Percentiles rank a stretch among this genome's conserved stretches.
Conservation (phyloP, 352 stramenopile species). For the Peronospora destructor region DNA sequence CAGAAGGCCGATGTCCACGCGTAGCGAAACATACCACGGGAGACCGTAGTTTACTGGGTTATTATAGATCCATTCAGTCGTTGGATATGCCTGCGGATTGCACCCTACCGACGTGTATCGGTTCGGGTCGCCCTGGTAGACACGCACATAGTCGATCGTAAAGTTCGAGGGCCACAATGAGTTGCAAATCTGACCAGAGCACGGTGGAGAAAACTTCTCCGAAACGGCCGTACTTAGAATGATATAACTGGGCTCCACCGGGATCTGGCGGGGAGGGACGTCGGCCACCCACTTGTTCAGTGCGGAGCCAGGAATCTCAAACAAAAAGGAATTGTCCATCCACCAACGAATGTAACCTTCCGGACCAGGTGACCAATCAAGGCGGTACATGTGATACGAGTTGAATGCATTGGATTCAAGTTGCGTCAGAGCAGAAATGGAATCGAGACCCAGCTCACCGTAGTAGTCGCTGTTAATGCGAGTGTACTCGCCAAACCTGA, state of each 20-base stretch:
- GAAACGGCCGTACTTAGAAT: slow-evolving; percentile 97
- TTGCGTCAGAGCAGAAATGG: slow-evolving; percentile 90
- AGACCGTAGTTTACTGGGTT: slow-evolving; percentile 83
- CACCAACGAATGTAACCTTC: slow-evolving; percentile 91
- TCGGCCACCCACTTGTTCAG: slow-evolving; percentile 73
- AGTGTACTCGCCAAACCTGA: slow-evolving; percentile 82
- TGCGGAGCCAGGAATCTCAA: slow-evolving; percentile 85
- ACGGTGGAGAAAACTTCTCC: slow-evolving; percentile 91
- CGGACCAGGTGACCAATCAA: slow-evolving; percentile 92
- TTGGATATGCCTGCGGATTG: slow-evolving; percentile 87
- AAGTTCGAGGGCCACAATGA: slow-evolving; percentile 89
- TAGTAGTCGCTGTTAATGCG: slow-evolving; percentile 94
- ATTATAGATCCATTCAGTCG: slow-evolving; percentile 86
- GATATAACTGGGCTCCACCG: slow-evolving; percentile 94
- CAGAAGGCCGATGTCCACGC: slow-evolving; percentile 37
- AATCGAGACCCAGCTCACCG: slow-evolving; percentile 90
- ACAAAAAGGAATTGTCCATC: slow-evolving; percentile 91
- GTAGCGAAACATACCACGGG: slow-evolving; percentile 73
- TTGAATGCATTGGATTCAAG: slow-evolving; percentile 89
- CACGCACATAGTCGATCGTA: slow-evolving; percentile 92
- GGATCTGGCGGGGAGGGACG: slow-evolving; percentile 81
- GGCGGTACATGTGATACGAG: slow-evolving; percentile 89
- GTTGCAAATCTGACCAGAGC: slow-evolving; percentile 88
- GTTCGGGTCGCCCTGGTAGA: slow-evolving; percentile 91
- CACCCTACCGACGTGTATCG: slow-evolving; percentile 90